Percentiles rank a stretch among this genome's conserved stretches.
These are phyloP conservation scores for Luffa acutangula DNA, from an alignment of 306 rosid genomes.

Conservation along the genomic window DNA sequence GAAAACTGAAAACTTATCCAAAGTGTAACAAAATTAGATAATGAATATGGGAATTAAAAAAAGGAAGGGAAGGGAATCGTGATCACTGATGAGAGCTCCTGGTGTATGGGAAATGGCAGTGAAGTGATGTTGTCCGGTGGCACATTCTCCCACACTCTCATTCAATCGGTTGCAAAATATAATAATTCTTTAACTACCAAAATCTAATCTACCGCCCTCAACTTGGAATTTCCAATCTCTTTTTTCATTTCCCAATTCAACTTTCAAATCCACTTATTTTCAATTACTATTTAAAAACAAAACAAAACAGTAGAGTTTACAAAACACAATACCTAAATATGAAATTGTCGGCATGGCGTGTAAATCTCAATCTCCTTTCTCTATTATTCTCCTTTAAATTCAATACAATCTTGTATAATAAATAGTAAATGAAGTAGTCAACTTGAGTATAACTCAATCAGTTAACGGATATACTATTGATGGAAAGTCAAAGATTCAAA, in stretches of 20 bases:
- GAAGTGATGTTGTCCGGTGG: background rate
- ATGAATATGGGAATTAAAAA: too few species aligned
- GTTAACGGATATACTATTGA: too few species aligned
- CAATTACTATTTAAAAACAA: too few species aligned
- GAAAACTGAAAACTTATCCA: too few species aligned
- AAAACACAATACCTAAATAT: too few species aligned
- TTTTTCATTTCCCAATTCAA: background rate
- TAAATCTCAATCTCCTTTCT: too few species aligned
- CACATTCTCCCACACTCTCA: background rate
- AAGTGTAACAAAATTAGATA: background rate
- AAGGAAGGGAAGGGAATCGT: too few species aligned
- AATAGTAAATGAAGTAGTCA: too few species aligned
- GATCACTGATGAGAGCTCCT: background rate
- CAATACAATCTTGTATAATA: background rate
- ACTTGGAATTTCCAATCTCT: background rate
- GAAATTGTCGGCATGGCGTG: too few species aligned
- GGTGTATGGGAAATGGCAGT: conserved; percentile 5
- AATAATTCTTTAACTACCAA: background rate
- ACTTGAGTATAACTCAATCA: too few species aligned
- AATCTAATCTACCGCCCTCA: background rate
- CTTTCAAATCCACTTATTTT: background rate
- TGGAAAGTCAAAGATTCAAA: too few species aligned
- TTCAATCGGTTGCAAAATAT: background rate
- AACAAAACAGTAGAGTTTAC: too few species aligned
- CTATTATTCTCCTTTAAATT: background rate